Percentiles rank a stretch among this genome's conserved stretches.
These are phyloP conservation scores for Trichoderma cornu-damae DNA, from an alignment of 2,329 filamentous ascomycete species.

Conservation along the genomic window DNA sequence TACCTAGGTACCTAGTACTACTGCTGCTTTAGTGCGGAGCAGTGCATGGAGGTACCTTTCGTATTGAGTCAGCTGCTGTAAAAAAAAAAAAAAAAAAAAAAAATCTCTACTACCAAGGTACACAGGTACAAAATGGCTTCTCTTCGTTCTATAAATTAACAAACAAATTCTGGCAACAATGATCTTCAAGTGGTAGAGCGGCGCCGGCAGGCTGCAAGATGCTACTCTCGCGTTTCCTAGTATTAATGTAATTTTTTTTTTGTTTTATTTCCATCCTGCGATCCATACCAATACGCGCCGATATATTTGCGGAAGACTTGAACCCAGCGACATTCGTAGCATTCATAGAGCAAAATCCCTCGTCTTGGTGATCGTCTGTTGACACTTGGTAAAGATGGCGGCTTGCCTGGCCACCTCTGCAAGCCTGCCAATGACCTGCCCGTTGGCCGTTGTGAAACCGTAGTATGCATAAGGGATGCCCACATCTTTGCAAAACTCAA, in stretches of 20 bases:
- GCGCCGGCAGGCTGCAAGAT: neutral
- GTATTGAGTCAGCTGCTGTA: no score
- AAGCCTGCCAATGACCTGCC: slow-evolving; percentile 19
- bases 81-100: no score
- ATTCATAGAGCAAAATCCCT: neutral
- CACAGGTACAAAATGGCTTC: no score
- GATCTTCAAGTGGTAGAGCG: neutral
- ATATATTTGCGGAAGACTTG: neutral
- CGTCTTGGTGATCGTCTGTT: neutral
- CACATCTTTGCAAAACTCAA: slow-evolving; percentile 19
- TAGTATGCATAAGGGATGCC: slow-evolving; percentile 19
- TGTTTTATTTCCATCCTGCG: neutral
- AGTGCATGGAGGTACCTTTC: no score
- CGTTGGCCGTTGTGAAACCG: slow-evolving; percentile 17
- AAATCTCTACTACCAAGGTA: no score
- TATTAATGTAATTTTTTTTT: no score
- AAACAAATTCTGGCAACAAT: neutral
- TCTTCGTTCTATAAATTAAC: no score
- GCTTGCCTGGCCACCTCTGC: slow-evolving; percentile 19
- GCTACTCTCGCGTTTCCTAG: neutral
- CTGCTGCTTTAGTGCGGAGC: no score
- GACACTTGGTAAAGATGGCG: slow-evolving; percentile 18
- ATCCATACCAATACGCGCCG: no score
- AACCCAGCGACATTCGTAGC: neutral
- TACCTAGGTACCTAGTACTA: no score